phyloP scores from a whole-genome alignment of 2,329 filamentous ascomycete species.

The Cercospora sojina region DNA sequence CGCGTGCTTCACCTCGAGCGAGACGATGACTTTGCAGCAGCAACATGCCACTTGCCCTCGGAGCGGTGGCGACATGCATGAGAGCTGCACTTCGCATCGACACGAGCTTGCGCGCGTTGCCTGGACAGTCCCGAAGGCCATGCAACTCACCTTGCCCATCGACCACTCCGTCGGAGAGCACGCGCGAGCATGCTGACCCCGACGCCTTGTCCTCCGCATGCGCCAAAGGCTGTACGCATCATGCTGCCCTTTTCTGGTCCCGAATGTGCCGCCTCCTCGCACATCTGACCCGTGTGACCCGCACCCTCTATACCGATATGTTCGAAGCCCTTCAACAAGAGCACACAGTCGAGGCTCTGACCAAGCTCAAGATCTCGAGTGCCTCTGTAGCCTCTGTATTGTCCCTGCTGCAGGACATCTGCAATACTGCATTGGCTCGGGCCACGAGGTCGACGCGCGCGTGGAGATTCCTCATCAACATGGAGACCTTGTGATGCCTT shows the following conservation, averaged over 20 bases:
- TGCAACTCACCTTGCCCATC: background rate
- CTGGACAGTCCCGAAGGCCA: background rate
- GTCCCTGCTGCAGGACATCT: conserved; percentile 23
- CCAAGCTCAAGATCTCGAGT: conserved; percentile 29
- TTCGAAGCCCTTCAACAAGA: background rate
- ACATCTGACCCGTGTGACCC: background rate
- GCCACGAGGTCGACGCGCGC: conserved; percentile 14
- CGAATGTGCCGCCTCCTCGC: background rate
- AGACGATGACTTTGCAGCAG: background rate
- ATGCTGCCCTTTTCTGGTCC: background rate
- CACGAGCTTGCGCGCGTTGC: background rate
- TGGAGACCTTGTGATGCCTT: background rate
- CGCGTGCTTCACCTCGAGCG: background rate
- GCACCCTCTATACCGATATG: background rate
- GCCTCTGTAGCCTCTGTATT: conserved; percentile 26
- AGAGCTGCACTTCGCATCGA: background rate
- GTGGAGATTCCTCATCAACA: background rate
- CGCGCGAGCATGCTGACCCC: background rate
- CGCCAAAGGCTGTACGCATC: background rate
- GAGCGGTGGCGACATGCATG: background rate
- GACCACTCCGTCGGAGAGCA: background rate
- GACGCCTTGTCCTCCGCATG: background rate
- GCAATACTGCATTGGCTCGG: conserved; percentile 18
- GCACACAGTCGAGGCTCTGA: conserved; percentile 18
- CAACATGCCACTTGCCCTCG: background rate